These are phyloP conservation scores for Rhododendron molle DNA, from an alignment of 148 eudicot species.

Conservation along the genomic window DNA sequence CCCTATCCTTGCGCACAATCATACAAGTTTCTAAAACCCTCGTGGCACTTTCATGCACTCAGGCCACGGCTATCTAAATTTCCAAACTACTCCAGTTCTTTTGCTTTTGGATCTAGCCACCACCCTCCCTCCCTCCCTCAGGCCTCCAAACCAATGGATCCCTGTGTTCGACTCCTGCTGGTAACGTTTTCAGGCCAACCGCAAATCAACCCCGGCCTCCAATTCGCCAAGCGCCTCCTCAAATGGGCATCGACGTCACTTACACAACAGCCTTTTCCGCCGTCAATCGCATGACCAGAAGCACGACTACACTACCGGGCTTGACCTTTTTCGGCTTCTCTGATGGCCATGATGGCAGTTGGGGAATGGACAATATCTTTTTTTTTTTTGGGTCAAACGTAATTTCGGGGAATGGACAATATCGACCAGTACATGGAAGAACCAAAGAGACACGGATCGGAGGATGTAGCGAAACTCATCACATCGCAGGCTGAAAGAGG, in stretches of 20 bases:
- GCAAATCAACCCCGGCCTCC: slow-evolving; percentile 50
- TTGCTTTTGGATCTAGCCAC: not conserved
- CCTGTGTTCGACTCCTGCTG: slow-evolving; percentile 25
- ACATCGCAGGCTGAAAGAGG: too few species aligned
- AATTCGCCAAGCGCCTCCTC: slow-evolving; percentile 41
- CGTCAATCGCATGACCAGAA: slow-evolving; percentile 9
- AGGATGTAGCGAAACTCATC: too few species aligned
- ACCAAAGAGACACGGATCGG: slow-evolving; percentile 12
- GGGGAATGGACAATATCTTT: not conserved
- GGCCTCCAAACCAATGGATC: not conserved
- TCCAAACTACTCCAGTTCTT: too few species aligned
- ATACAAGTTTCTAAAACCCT: too few species aligned
- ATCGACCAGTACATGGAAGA: slow-evolving; percentile 9
- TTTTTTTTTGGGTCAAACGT: too few species aligned
- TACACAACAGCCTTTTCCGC: slow-evolving; percentile 29
- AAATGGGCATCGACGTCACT: slow-evolving; percentile 29
- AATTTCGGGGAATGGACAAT: not conserved
- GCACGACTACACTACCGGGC: slow-evolving; percentile 7
- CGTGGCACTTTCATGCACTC: too few species aligned
- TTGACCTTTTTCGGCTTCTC: slow-evolving; percentile 30
- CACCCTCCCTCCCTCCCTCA: not conserved
- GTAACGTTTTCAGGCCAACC: slow-evolving; percentile 34
- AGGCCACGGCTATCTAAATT: not conserved
- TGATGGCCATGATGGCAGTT: slow-evolving; percentile 28
- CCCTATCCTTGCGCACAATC: too few species aligned